Base-by-base conservation (phyloP, 768 basidiomycete species). In the Kwoniella europaea region DNA sequence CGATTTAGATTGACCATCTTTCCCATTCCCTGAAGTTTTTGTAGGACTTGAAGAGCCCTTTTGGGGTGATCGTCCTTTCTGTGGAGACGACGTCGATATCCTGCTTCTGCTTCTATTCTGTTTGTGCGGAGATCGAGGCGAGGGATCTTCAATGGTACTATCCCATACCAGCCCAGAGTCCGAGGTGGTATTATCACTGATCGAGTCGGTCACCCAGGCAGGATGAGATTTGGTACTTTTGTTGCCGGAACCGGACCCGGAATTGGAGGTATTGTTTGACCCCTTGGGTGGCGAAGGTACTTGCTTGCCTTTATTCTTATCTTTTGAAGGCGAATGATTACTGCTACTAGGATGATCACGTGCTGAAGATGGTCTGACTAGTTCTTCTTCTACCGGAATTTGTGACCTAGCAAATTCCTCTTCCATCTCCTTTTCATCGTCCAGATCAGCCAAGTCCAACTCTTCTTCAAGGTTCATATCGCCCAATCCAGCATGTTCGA, bases 371-470 rank as follows among this genome's bases (percentile, higher is more conserved):
- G 42, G 22, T 43, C 59, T 44, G n/a, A 12, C 59, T 13, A 15
- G 10, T 61, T 61, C 59, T 44, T 41, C 57, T 16, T 59, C 50
- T 15, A 52, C 9, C 50, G 57, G 27, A 16, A 12, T 42, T 61
- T 54, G 65, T 12, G 65, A n/a, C 18, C 27, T 27, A 64, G 44
- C 20, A 29, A 65, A 42, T 29, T 62, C 67, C 50, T 53, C 67
- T 35, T 72, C 71, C 60, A 55, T 55, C 24, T 60, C 58, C 22
- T 20, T 27, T 35, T 68, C 67, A 59, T 76, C 75, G 12, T 77
- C 78, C 13, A 63, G 59, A 24, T 76, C 74, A 42, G 67, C 71
- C 20, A 73, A 68, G n/a, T 76, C 78, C 66, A 78, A 58, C n/a
- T 71, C 72, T 10, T 74, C 65, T 27, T 67, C 27, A 53, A 79